Conservation (phyloP, 176 grass and related monocot species). For the Oryza meyeriana region DNA sequence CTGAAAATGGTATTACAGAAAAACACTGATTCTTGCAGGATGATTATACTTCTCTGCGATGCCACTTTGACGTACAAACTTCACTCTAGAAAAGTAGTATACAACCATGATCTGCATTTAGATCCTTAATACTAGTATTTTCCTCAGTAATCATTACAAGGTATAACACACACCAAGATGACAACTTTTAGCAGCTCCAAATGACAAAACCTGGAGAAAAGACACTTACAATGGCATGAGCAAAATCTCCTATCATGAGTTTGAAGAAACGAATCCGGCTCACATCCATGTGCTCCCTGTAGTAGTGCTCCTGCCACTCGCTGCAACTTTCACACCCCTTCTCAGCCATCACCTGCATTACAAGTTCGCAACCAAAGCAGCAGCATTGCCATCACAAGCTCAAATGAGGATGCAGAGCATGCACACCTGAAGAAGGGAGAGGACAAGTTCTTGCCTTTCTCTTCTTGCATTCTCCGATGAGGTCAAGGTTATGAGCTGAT, state of each 20-base stretch:
- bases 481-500: neutral
- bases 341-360: constrained; percentile 9
- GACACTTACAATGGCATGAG: constrained; percentile 32
- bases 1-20: neutral
- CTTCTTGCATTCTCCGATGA: constrained; percentile 13
- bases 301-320: constrained; percentile 44
- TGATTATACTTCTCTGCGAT: neutral
- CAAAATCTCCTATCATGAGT: constrained; percentile 27
- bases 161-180: neutral
- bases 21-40: neutral
- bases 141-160: neutral
- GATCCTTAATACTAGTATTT: neutral
- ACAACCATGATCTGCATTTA: neutral
- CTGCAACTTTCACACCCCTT: constrained; percentile 30
- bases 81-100: neutral
- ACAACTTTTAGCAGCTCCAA: neutral
- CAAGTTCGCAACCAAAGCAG: neutral
- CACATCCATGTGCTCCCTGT: constrained; percentile 45
- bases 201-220: neutral
- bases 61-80: neutral
- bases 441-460: constrained; percentile 8
- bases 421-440: neutral
- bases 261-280: constrained; percentile 29
- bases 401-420: neutral
- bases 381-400: neutral